Evolutionary conservation across 768 basidiomycete genomes (phyloP).

Genomic region (Mycena pura): DNA sequence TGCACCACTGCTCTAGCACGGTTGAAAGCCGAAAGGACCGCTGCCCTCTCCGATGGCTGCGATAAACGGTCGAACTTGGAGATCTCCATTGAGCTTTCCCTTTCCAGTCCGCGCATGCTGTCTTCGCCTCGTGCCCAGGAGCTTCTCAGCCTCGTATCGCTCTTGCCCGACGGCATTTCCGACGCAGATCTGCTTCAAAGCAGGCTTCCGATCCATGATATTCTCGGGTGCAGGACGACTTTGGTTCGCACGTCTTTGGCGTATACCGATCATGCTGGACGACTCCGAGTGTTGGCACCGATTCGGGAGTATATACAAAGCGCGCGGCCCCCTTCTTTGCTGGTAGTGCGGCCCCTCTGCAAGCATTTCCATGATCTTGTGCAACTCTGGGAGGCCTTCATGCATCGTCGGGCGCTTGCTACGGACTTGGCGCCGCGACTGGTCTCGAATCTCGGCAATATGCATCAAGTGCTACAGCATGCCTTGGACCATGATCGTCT

Average conservation of each 20-base stretch:
- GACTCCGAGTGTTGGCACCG: not conserved
- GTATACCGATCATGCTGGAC: not conserved
- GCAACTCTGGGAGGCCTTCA: not conserved
- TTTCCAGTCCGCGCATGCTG: slow-evolving; percentile 9
- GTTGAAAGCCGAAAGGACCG: not conserved
- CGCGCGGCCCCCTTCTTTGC: not conserved
- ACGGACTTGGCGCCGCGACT: not conserved
- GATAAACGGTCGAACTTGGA: slow-evolving; percentile 5
- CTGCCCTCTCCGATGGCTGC: not conserved
- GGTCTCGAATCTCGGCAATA: not conserved
- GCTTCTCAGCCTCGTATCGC: slow-evolving; percentile 8
- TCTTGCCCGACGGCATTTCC: not conserved
- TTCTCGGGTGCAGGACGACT: not conserved
- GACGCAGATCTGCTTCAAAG: slow-evolving; percentile 1
- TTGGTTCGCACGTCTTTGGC: slow-evolving; percentile 2
- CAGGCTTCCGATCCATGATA: not conserved
- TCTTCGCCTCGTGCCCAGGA: slow-evolving; percentile 3
- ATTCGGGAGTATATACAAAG: not conserved
- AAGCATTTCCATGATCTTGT: not conserved
- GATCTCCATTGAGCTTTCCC: slow-evolving; percentile 4
- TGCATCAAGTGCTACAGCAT: not conserved
- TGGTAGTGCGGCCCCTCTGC: not conserved
- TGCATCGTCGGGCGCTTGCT: not conserved
- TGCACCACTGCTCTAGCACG: not conserved
- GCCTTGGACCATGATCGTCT: not conserved